Evolutionary conservation across 768 basidiomycete species (phyloP).

Genomic region (Mycena filopes): DNA sequence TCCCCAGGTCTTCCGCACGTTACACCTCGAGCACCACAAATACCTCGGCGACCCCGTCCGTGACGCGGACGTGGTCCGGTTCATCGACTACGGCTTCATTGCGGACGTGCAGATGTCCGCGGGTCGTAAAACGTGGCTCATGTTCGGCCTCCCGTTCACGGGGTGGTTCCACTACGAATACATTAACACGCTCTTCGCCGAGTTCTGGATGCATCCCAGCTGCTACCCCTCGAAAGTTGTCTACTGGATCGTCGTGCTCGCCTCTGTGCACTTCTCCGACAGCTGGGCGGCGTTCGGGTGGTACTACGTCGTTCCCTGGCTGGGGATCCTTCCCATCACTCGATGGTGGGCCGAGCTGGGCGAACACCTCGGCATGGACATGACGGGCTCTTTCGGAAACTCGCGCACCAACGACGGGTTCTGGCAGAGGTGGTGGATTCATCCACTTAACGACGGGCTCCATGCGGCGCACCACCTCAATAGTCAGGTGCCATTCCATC

Average conservation of each 20-base stretch:
- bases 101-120: conserved; percentile 11
- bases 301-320: conserved; percentile 19
- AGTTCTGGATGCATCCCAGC: conserved; percentile 10
- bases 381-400: conserved; percentile 15
- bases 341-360: conserved; percentile 24
- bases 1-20: conserved; percentile 15
- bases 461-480: conserved; percentile 19
- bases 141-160: conserved; percentile 12
- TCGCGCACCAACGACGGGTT: conserved; percentile 18
- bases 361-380: conserved; percentile 20
- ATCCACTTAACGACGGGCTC: conserved; percentile 15
- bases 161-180: conserved; percentile 23
- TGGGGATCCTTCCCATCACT: conserved; percentile 5
- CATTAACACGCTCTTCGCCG: conserved; percentile 14
- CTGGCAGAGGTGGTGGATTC: conserved; percentile 11
- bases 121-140: conserved; percentile 15
- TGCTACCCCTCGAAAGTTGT: conserved; percentile 18
- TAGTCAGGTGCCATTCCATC: conserved; percentile 14
- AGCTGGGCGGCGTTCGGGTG: conserved; percentile 5
- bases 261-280: conserved; percentile 3
- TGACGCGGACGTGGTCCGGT: conserved; percentile 12
- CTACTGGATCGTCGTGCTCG: conserved; percentile 8
- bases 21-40: conserved; percentile 22
- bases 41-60: conserved; percentile 19
- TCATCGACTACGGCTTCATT: conserved; percentile 23